Conservation (phyloP, 176 grass and related monocot genomes). For the Hordeum vulgare region MorexV3_pseudomolecules_assembly NC_058523.1:422849307-422849806, state of each 20-base stretch:
- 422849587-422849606: neutral
- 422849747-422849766: too few species aligned
- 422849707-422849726: neutral
- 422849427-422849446: neutral
- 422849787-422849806: too few species aligned
- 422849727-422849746: too few species aligned
- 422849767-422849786: too few species aligned
- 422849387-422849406: neutral
- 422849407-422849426: neutral
- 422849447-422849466: neutral
- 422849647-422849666: neutral
- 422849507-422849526: neutral
- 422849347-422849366: neutral
- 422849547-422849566: neutral
- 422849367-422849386: neutral
- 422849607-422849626: neutral
- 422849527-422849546: neutral
- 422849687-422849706: neutral
- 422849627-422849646: neutral
- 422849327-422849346: neutral
- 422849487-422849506: neutral
- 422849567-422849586: neutral
- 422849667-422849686: neutral
- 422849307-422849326: too few species aligned
- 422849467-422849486: neutral